These are phyloP conservation scores for Pyrenophora graminea DNA, from an alignment of 2,329 filamentous ascomycete genomes.

Conservation along the genomic window DNA sequence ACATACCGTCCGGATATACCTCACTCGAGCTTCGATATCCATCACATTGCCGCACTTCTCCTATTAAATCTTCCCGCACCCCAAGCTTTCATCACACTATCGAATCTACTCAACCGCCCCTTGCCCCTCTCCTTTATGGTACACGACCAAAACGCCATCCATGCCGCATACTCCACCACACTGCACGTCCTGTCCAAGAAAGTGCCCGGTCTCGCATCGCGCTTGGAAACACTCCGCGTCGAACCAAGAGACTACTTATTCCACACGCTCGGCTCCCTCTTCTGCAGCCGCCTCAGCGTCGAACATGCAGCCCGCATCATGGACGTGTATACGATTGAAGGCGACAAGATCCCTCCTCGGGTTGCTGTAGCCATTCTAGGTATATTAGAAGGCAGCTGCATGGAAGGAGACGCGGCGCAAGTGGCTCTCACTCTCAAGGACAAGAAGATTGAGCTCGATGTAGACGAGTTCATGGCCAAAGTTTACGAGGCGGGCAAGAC, in stretches of 20 bases:
- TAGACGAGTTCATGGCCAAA: slow-evolving; percentile 39
- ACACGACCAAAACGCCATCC: slow-evolving; percentile 69
- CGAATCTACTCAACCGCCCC: slow-evolving; percentile 77
- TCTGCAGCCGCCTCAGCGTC: slow-evolving; percentile 64
- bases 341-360: slow-evolving; percentile 71
- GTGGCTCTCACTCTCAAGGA: slow-evolving; percentile 23
- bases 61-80: slow-evolving; percentile 71
- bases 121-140: slow-evolving; percentile 76
- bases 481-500: slow-evolving; percentile 44
- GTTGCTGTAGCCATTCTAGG: slow-evolving; percentile 70
- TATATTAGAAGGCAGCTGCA: slow-evolving; percentile 52
- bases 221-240: slow-evolving; percentile 56
- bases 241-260: slow-evolving; percentile 58
- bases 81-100: slow-evolving; percentile 70
- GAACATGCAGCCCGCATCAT: slow-evolving; percentile 75
- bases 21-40: slow-evolving; percentile 70
- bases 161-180: slow-evolving; percentile 70
- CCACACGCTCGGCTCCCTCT: slow-evolving; percentile 66
- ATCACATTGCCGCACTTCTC: slow-evolving; percentile 73
- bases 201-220: slow-evolving; percentile 64
- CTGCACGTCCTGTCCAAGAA: slow-evolving; percentile 69
- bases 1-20: slow-evolving; percentile 84
- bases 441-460: slow-evolving; percentile 22
- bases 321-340: slow-evolving; percentile 84
- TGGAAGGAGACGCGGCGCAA: slow-evolving; percentile 41